A percentile compares a stretch with the other conserved stretches of the same genome.
These are phyloP conservation scores for Penicillium mononematosum DNA, from an alignment of 495 filamentous ascomycete species.

Conservation along the genomic window DNA sequence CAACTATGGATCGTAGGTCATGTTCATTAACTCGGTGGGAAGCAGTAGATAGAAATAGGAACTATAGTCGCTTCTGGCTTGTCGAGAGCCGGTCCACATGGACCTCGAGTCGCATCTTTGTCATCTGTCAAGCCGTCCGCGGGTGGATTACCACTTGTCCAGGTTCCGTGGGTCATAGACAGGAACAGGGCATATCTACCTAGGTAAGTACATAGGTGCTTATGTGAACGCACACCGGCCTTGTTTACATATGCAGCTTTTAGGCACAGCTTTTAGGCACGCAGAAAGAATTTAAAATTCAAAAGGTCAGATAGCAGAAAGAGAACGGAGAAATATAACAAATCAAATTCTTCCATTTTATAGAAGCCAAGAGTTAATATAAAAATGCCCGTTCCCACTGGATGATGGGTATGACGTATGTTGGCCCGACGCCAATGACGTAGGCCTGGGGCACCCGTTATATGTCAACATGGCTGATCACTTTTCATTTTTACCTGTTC, in stretches of 20 bases:
- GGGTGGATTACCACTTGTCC: neutral
- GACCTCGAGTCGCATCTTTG: too few species aligned
- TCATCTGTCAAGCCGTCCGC: too few species aligned
- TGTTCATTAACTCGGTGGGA: neutral
- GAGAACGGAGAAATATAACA: neutral
- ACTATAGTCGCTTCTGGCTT: neutral
- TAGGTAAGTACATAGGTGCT: too few species aligned
- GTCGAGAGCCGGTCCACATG: neutral
- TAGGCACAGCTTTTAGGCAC: neutral
- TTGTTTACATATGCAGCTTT: neutral
- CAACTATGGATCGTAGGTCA: neutral
- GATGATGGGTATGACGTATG: slow-evolving; percentile 19
- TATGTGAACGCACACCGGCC: too few species aligned
- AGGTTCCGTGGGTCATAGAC: neutral
- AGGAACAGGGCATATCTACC: neutral
- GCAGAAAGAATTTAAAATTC: neutral
- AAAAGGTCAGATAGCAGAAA: neutral
- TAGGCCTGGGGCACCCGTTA: slow-evolving; percentile 14
- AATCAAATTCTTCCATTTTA: neutral
- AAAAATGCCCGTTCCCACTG: neutral
- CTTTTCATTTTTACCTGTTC: neutral
- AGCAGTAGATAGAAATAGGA: neutral
- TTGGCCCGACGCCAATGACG: slow-evolving; percentile 16
- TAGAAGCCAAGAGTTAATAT: slow-evolving; percentile 5
- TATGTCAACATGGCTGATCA: slow-evolving; percentile 9